phyloP scores from a whole-genome alignment of 108 stramenopile genomes.

The Conticribra weissflogii region DNA sequence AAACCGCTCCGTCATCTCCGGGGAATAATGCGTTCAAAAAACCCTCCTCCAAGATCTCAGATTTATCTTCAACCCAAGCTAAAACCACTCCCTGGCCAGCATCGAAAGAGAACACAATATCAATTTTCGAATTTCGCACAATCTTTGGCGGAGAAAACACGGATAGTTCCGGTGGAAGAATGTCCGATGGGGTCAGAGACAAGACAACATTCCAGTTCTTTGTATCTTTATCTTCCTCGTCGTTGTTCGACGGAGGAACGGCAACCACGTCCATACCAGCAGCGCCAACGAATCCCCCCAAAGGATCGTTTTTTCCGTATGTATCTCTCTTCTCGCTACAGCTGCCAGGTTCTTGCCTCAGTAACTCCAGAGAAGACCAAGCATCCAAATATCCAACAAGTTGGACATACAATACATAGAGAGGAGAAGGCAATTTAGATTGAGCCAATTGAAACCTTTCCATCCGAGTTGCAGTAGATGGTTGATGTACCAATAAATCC shows the following conservation, averaged over 20 bases:
- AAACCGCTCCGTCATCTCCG: conserved; percentile 37
- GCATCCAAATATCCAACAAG: conserved; percentile 66
- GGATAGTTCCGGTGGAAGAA: conserved; percentile 34
- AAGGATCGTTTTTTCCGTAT: conserved; percentile 1
- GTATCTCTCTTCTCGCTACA: conserved; percentile 3
- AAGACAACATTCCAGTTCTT: conserved; percentile 32
- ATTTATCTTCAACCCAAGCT: conserved; percentile 7
- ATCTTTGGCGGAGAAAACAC: too few relatives aligned
- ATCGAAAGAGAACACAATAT: conserved; percentile 30
- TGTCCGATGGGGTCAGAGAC: conserved; percentile 19
- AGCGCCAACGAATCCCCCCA: conserved; percentile 31
- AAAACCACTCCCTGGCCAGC: conserved; percentile 26
- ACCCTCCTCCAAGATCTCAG: conserved; percentile 10
- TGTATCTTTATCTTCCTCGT: neutral
- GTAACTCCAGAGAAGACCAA: conserved; percentile 36
- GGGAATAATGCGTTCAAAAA: conserved; percentile 44
- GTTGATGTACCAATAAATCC: conserved; percentile 28
- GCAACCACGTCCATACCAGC: conserved; percentile 31
- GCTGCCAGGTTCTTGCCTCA: conserved; percentile 8
- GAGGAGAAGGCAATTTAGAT: conserved; percentile 53
- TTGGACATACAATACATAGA: conserved; percentile 77
- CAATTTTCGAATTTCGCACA: neutral
- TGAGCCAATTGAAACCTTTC: conserved; percentile 62
- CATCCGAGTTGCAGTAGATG: conserved; percentile 44
- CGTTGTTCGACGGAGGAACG: conserved; percentile 3